Base-by-base conservation (phyloP, 2,329 filamentous ascomycete genomes). In the Penicillium sp. region DNA sequence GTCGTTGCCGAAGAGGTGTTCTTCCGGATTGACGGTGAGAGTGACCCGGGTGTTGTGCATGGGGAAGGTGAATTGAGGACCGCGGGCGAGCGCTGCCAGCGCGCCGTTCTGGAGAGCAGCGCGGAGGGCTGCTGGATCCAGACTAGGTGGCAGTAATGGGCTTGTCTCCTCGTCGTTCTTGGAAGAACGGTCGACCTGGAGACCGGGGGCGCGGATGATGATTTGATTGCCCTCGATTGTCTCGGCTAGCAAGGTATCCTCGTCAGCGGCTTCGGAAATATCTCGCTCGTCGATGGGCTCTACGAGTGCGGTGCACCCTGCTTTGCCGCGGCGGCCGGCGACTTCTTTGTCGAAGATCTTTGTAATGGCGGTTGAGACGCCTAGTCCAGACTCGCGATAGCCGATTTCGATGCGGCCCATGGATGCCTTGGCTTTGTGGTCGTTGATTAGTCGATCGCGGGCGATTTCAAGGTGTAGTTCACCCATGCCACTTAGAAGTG, bases 371-470 rank as follows among this genome's bases (percentile, higher is more conserved):
- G 73, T 72, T 0, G 87, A 88, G 0, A 82, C 69, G 3, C 80
- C 79, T 0, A 87, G 85, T 10, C 95, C 79, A 50, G 88, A 89
- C 77, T 99, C 95, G 55, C 96, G 89, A 77, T 98, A 99, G 66
- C 96, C 92, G 60, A 99, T 96, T 68, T 96, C 91, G 62, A 99
- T 96, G 54, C 87, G 88, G 13, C 94, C 93, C 81, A 96, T 96
- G 18, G 79, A 87, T 62, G 82, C 92, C 83, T 86, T 96, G 75
- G 81, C 92, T 73, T 95, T 96, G 77, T 97, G 89, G 70, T 96
- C 92, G 54, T 91, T 90, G 64, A 95, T 87, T 10, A 99, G 85
- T 44, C 93, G 86, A 74, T 98, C 91, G 51, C 92, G 82, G 0
- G 94, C 93, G 50, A 99, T 95, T 69, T 99, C 95, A 0, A 99